Conservation (phyloP, 164 flowering plant species). For the Dillenia turbinata region DNA sequence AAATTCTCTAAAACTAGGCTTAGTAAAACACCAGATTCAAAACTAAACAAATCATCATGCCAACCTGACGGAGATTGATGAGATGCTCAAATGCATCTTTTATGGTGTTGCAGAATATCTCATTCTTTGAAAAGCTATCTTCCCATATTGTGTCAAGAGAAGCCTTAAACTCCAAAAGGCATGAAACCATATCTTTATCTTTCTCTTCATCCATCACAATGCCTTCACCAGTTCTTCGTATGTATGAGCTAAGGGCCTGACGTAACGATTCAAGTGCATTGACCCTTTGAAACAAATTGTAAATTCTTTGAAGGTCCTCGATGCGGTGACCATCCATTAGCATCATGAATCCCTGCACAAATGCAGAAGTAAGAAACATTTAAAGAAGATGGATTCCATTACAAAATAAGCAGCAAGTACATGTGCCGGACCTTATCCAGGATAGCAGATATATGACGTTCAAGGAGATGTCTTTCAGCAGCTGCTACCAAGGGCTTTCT, state of each 20-base stretch:
- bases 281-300: constrained; percentile 68
- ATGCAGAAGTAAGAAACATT: constrained; percentile 6
- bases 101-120: constrained; percentile 75
- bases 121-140: constrained; percentile 83
- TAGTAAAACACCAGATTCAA: too few relatives aligned
- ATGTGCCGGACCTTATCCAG: constrained; percentile 74
- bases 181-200: constrained; percentile 91
- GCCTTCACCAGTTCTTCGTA: constrained; percentile 78
- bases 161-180: constrained; percentile 80
- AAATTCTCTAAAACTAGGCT: too few relatives aligned
- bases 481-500: constrained; percentile 81
- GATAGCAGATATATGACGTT: constrained; percentile 75
- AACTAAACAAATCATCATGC: constrained; percentile 1
- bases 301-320: constrained; percentile 87
- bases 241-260: constrained; percentile 76
- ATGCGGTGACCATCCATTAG: constrained; percentile 95
- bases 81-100: constrained; percentile 97
- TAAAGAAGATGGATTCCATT: background rate
- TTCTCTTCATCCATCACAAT: constrained; percentile 96
- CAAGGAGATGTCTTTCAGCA: constrained; percentile 89
- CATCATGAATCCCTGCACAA: constrained; percentile 73
- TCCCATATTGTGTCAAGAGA: constrained; percentile 93
- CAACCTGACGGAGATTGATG: constrained; percentile 93
- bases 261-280: constrained; percentile 81
- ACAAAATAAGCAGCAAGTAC: background rate